phyloP scores from a whole-genome alignment of 257 asterid species.

The Scutellaria galericulata region DNA sequence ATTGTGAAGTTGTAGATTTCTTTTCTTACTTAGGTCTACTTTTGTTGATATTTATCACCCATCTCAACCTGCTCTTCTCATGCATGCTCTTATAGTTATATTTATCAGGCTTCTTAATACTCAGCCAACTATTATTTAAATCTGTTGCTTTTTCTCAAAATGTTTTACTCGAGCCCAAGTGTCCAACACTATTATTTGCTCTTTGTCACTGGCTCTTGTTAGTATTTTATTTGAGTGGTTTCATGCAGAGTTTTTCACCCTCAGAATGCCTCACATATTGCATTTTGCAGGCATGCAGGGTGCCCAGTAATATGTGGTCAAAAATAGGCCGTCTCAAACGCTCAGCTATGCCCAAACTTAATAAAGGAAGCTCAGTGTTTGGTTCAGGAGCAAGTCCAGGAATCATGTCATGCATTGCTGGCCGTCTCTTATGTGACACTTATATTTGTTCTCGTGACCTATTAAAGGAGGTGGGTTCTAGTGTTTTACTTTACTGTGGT shows the following conservation, averaged over 20 bases:
- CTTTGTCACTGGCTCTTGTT: constrained; percentile 21
- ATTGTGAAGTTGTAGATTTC: constrained; percentile 34
- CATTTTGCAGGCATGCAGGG: constrained; percentile 71
- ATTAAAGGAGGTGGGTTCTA: constrained; percentile 76
- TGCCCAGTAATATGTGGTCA: constrained; percentile 87
- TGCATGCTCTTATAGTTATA: background rate
- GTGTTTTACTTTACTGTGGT: constrained; percentile 21
- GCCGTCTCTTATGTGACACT: constrained; percentile 97
- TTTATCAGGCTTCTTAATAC: constrained; percentile 12
- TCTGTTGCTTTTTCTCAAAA: background rate
- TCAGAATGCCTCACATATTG: constrained; percentile 34
- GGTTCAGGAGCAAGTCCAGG: constrained; percentile 97
- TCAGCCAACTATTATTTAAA: background rate
- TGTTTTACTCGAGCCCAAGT: background rate
- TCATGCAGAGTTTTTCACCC: constrained; percentile 31
- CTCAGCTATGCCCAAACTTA: constrained; percentile 85
- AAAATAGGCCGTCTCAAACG: constrained; percentile 96
- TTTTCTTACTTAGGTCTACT: constrained; percentile 13
- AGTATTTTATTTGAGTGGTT: background rate
- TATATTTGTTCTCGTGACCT: constrained; percentile 85
- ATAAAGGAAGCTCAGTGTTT: constrained; percentile 71
- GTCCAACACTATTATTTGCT: background rate
- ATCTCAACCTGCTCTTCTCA: background rate
- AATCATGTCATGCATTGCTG: constrained; percentile 89
- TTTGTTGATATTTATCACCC: constrained; percentile 5